Conservation (phyloP, 1,139 yeast genomes). For the Lodderomyces margitis region DNA sequence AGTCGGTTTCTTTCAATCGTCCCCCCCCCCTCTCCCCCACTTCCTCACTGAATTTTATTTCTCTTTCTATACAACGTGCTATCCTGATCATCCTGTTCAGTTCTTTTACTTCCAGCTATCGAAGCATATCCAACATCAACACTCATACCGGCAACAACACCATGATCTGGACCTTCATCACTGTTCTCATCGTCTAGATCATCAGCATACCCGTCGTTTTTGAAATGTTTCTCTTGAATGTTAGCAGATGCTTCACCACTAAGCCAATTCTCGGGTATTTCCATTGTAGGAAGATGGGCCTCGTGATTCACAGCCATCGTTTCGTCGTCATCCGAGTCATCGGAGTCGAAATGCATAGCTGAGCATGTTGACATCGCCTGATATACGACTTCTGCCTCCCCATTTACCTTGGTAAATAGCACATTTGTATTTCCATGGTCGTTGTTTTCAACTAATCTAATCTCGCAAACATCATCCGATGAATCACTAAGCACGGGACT, state of each 20-base stretch:
- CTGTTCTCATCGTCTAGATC: conserved; percentile 37
- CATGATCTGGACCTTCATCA: conserved; percentile 17
- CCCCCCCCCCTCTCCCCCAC: no score
- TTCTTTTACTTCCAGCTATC: conserved; percentile 34
- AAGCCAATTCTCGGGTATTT: conserved; percentile 25
- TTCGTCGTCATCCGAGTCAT: conserved; percentile 21
- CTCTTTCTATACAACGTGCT: conserved; percentile 5
- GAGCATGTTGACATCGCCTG: conserved; percentile 40
- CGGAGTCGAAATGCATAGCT: conserved; percentile 34
- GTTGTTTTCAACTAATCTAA: neutral
- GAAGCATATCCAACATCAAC: conserved; percentile 44
- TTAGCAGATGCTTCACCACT: conserved; percentile 1
- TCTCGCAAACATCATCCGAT: conserved; percentile 1
- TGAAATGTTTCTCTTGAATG: conserved; percentile 12
- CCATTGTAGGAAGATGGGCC: conserved; percentile 15
- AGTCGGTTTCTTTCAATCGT: no score
- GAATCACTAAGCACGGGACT: neutral
- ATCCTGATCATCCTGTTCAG: conserved; percentile 14
- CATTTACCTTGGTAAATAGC: conserved; percentile 1
- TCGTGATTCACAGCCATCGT: conserved; percentile 10
- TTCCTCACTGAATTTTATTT: conserved; percentile 1
- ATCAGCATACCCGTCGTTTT: conserved; percentile 38
- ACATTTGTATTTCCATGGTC: conserved; percentile 1
- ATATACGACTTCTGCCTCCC: conserved; percentile 21
- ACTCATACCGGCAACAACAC: conserved; percentile 42